A percentile compares a stretch with the other conserved stretches of the same genome.
Evolutionary conservation across 208 protist species (phyloP).

Genomic region (Leishmania gerbilli): DNA sequence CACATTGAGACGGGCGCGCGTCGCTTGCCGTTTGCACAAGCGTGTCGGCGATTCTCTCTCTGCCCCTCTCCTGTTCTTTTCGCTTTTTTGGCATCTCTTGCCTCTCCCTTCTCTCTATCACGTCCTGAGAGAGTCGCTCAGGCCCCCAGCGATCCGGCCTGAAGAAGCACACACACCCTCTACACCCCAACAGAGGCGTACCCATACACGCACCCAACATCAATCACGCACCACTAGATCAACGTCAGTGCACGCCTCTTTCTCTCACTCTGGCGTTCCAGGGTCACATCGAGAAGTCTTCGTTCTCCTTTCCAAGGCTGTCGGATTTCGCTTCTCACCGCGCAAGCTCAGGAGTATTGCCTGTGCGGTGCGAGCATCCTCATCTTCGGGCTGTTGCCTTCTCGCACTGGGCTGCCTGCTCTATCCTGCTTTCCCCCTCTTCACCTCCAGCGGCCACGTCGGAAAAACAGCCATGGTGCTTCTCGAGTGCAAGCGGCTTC

Average conservation of each 20-base stretch:
- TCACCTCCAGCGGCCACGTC: too few relatives aligned
- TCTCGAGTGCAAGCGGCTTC: conserved; percentile 88
- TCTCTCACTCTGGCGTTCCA: not conserved
- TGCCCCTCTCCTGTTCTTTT: too few relatives aligned
- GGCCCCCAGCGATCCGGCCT: not conserved
- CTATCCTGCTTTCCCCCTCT: not conserved
- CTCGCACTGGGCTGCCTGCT: not conserved
- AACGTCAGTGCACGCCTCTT: not conserved
- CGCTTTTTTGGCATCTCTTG: too few relatives aligned
- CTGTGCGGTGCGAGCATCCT: not conserved
- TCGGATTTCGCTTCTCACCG: not conserved
- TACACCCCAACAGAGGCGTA: not conserved
- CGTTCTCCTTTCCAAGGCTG: not conserved
- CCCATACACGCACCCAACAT: conserved; percentile 8
- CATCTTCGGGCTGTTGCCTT: not conserved
- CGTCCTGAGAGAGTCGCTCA: not conserved
- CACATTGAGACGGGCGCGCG: not conserved
- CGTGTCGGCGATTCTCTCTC: too few relatives aligned
- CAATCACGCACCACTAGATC: not conserved
- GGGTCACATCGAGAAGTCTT: not conserved
- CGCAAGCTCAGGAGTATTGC: not conserved
- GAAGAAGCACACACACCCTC: not conserved
- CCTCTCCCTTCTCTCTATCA: not conserved
- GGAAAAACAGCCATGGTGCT: conserved; percentile 67
- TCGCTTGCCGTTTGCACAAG: too few relatives aligned